Evolutionary conservation across 1,139 yeast species (phyloP).

Genomic region (Lipomyces yarrowii): DNA sequence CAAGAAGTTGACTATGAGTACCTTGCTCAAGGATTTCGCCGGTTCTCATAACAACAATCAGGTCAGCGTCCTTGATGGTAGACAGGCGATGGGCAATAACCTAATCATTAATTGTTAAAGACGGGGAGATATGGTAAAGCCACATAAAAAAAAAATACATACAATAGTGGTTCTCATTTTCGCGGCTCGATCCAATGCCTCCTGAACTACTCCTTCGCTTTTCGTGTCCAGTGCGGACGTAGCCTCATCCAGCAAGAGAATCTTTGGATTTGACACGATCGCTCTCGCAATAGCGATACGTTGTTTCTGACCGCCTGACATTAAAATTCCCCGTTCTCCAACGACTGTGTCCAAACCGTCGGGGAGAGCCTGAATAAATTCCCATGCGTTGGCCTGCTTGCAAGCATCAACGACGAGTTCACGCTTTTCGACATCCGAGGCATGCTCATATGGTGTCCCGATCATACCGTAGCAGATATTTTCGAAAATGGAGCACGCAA

Average conservation of each 20-base stretch:
- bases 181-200: constrained; percentile 64
- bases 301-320: constrained; percentile 84
- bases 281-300: constrained; percentile 79
- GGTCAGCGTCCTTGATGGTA: constrained; percentile 58
- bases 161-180: constrained; percentile 68
- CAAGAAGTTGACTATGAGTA: constrained; percentile 44
- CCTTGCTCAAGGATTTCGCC: constrained; percentile 49
- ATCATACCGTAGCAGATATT: constrained; percentile 65
- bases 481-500: constrained; percentile 66
- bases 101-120: not conserved
- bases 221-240: constrained; percentile 74
- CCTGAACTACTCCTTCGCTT: constrained; percentile 71
- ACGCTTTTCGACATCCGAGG: constrained; percentile 47
- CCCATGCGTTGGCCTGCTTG: constrained; percentile 51
- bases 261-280: constrained; percentile 58
- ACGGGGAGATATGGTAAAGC: constrained; percentile 4
- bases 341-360: constrained; percentile 59
- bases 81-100: constrained; percentile 85
- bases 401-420: constrained; percentile 49
- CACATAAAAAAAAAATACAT: constrained; percentile 58
- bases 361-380: constrained; percentile 56
- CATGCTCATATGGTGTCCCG: constrained; percentile 39
- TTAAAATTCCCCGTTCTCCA: constrained; percentile 52
- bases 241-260: constrained; percentile 75
- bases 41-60: constrained; percentile 47